Evolutionary conservation across 2,329 filamentous ascomycete species (phyloP), one percentile per base, ranked within the genome.

Genomic region (Colletotrichum euphorbiae): DNA sequence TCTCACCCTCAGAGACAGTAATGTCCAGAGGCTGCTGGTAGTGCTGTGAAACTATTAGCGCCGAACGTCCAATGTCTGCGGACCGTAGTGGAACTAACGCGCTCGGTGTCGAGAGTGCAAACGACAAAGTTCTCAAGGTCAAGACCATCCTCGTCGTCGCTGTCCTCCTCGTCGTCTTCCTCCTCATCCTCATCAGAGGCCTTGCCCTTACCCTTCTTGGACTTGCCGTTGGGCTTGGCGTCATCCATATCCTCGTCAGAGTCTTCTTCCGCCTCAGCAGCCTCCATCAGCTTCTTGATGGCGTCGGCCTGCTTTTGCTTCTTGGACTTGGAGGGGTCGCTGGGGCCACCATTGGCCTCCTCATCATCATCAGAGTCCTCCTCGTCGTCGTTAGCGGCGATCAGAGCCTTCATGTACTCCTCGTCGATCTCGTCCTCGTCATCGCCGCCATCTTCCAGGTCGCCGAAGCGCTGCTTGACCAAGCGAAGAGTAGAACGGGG

Each of bases 11-110:
- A 75, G 89, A 90, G 78, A 99, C 89, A 71, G 93, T 96, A 80
- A 99, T 93, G 81, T 99, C 93, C 68, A 99, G 89, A 54, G 96
- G 84, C 82, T 99, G 97, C 83, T 99, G 96, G 87, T 91, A 97
- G 84, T 93, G 89, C 96, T 98, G 75, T 52, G 62, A 28, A 9
- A 40, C 12, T 19, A 52, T 64, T 56, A 69, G 66, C 55, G 21
- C 7, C 24, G 31, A 48, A 58, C 13, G 13, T 13, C 19, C 11
- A n/a, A 17, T 13, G 33, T 19, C 33, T 28, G 40, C 19, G 40
- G 19, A 19, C 36, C 40, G 19, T 43, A 48, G 24, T 46, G 54
- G 43, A 66, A 63, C 87, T 79, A 90, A 98, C 96, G 84, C 91
- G 93, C 80, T 93, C 90, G 36, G 94, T 93, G 82, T 98, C 94